phyloP scores from a whole-genome alignment of 331 rosid species.

The Acacia pycnantha region DNA sequence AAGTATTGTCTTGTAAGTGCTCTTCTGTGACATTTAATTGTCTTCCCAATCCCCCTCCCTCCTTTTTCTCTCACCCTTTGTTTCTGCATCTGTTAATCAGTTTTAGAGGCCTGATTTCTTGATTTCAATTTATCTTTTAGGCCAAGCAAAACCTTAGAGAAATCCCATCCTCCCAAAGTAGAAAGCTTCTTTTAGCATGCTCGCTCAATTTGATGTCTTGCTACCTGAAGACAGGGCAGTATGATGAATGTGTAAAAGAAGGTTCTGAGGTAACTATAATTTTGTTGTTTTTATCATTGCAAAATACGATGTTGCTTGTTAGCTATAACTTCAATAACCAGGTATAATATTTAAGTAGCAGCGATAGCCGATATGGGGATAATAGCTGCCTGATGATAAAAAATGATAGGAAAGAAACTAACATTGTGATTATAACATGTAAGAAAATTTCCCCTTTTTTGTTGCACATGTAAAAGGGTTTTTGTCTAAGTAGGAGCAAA shows the following conservation, averaged over 20 bases:
- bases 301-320: slow-evolving; percentile 16
- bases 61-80: not conserved
- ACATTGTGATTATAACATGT: slow-evolving; percentile 4
- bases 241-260: slow-evolving; percentile 74
- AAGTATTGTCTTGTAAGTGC: slow-evolving; percentile 77
- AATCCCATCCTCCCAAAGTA: slow-evolving; percentile 69
- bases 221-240: slow-evolving; percentile 83
- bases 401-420: not conserved
- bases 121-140: slow-evolving; percentile 44
- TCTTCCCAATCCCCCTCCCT: not conserved
- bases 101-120: slow-evolving; percentile 5
- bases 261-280: slow-evolving; percentile 82
- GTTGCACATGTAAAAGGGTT: not conserved
- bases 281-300: slow-evolving; percentile 21
- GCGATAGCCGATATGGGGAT: slow-evolving; percentile 17
- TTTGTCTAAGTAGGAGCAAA: no score
- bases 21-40: slow-evolving; percentile 12
- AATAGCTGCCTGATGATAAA: not conserved
- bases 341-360: slow-evolving; percentile 16
- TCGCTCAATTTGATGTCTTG: slow-evolving; percentile 97
- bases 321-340: slow-evolving; percentile 9
- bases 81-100: not conserved
- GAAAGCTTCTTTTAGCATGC: slow-evolving; percentile 71
- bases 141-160: slow-evolving; percentile 81
- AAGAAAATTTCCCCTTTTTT: not conserved